Base-by-base conservation (phyloP, 2,329 filamentous ascomycete genomes). In the Penicillium palitans region DNA sequence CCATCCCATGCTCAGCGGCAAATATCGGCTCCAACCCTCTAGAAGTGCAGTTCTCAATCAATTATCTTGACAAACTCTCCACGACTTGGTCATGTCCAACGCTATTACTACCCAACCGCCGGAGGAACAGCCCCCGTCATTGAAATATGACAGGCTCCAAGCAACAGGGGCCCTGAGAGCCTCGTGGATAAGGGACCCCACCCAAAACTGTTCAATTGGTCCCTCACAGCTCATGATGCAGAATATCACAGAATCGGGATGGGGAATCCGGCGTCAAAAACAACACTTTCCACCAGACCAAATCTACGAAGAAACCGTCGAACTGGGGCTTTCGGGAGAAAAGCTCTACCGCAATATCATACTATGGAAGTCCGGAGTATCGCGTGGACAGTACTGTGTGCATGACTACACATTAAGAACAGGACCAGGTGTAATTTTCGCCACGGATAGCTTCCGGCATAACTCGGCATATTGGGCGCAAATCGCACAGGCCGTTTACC, bases 401-500 rank as follows among this genome's bases (percentile, higher is more conserved):
- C 19, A 47, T 47, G 44, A 47, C 27, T 31, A 47, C 27, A 31
- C 8, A n/a, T 47, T 47, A 15, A 29, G 31, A 31, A 47, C 44
- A 15, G 44, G 44, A 27, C 44, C 44, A 31, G 44, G 27, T 4
- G 27, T 47, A 13, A 31, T 47, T 33, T 47, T 47, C 19, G 44
- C 44, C 44, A 31, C 8, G n/a, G 44, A 47, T 47, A 47, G 44
- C 44, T 47, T 47, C 27, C 49, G 27, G 45, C 29, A 40, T 35
- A 45, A 51, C 46, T 55, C 56, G 44, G 51, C 55, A 46, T 41
- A 61, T 61, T 61, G 44, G 44, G 44, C 44, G 44, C 44, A 47
- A 47, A 47, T 47, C 10, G 44, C n/a, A 12, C 44, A 47, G 27
- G 44, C 44, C 12, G n/a, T 47, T 15, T 47, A 47, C 12, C 27